These are phyloP conservation scores for Yamadazyma siamensis DNA, from an alignment of 1,139 yeast species.

Conservation along the genomic window DNA sequence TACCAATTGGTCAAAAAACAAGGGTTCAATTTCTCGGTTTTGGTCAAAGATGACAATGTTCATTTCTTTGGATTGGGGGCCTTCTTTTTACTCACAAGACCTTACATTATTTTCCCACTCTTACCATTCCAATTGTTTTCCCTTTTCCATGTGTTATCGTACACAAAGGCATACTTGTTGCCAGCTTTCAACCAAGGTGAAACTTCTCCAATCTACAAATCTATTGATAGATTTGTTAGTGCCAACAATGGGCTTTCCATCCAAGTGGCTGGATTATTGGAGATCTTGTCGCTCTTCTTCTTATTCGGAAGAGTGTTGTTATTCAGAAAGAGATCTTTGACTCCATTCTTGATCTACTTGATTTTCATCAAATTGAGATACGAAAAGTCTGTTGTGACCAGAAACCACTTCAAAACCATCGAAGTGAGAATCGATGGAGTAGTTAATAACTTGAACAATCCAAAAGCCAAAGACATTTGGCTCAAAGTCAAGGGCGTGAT, in stretches of 20 bases:
- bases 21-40: constrained; percentile 29
- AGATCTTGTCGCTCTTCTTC: constrained; percentile 53
- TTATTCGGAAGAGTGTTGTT: constrained; percentile 53
- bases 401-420: constrained; percentile 64
- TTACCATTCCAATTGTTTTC: constrained; percentile 56
- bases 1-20: constrained; percentile 47
- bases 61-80: constrained; percentile 48
- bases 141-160: constrained; percentile 57
- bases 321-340: constrained; percentile 64
- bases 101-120: constrained; percentile 42
- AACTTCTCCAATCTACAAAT: constrained; percentile 32
- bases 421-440: constrained; percentile 72
- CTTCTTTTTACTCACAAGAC: constrained; percentile 33
- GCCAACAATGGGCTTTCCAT: constrained; percentile 68
- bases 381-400: constrained; percentile 73
- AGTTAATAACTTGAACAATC: constrained; percentile 54
- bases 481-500: constrained; percentile 47
- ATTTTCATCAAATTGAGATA: constrained; percentile 74
- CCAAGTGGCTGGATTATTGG: constrained; percentile 68
- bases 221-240: constrained; percentile 54
- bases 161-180: constrained; percentile 58
- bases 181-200: constrained; percentile 59
- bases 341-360: constrained; percentile 55
- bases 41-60: constrained; percentile 43
- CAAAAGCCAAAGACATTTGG: constrained; percentile 66